Percentiles rank a stretch among this genome's conserved stretches.
phyloP scores from a whole-genome alignment of 2,329 filamentous ascomycete genomes.

The Fulvia fulva region DNA sequence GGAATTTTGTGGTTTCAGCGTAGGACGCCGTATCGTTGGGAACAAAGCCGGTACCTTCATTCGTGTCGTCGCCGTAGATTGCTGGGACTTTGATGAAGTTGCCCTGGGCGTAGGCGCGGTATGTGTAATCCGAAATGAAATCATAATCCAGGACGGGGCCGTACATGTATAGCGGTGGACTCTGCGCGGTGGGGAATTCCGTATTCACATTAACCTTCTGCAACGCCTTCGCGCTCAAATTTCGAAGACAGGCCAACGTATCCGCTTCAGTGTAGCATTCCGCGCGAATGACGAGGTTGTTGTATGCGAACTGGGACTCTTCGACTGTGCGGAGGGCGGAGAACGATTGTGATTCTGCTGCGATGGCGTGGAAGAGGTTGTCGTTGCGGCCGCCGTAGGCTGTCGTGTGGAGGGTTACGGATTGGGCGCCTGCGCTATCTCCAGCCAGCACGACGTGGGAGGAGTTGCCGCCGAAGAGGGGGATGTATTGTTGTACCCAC shows the following conservation, averaged over 20 bases:
- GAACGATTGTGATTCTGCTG: conserved; percentile 53
- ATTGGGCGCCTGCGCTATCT: conserved; percentile 63
- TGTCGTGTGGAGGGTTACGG: conserved; percentile 61
- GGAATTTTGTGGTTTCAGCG: conserved; percentile 51
- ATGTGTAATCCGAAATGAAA: conserved; percentile 50
- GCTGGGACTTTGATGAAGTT: conserved; percentile 51
- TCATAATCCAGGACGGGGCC: conserved; percentile 50
- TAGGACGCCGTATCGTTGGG: conserved; percentile 48
- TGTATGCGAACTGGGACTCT: conserved; percentile 51
- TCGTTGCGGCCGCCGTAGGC: conserved; percentile 49
- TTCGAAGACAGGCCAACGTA: conserved; percentile 49
- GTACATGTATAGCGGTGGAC: conserved; percentile 49
- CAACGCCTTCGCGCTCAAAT: conserved; percentile 41
- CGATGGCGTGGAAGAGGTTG: conserved; percentile 50
- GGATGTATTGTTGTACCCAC: conserved; percentile 66
- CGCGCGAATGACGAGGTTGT: conserved; percentile 49
- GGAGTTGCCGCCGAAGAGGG: conserved; percentile 65
- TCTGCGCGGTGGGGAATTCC: conserved; percentile 43
- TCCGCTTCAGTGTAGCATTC: conserved; percentile 40
- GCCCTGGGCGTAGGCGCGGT: conserved; percentile 46
- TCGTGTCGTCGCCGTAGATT: conserved; percentile 55
- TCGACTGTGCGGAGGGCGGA: conserved; percentile 45
- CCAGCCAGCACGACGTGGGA: conserved; percentile 65
- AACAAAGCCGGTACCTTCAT: conserved; percentile 63
- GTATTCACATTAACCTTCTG: conserved; percentile 46